Evolutionary conservation across 805 yeast genomes (phyloP).

Genomic region (Nakazawaea molendinolei): DNA sequence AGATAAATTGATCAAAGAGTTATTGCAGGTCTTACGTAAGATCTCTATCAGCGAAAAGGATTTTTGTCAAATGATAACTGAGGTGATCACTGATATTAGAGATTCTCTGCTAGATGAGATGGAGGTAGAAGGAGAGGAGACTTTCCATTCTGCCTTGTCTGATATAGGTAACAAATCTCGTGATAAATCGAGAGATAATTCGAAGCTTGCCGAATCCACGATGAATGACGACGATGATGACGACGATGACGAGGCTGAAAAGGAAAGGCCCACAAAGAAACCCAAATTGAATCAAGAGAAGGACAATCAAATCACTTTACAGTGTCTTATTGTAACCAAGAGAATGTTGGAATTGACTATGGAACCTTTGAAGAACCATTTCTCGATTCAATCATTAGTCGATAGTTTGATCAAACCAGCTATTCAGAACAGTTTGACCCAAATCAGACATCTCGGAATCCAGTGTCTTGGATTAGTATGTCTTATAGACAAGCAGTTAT

Average conservation of each 20-base stretch:
- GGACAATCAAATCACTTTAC: constrained; percentile 42
- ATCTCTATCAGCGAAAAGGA: constrained; percentile 76
- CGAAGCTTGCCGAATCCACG: constrained; percentile 6
- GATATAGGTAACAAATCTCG: constrained; percentile 21
- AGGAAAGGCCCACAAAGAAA: constrained; percentile 25
- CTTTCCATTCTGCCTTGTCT: constrained; percentile 41
- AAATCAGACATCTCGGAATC: constrained; percentile 58
- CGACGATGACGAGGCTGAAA: constrained; percentile 18
- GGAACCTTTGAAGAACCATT: constrained; percentile 57
- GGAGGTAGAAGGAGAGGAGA: constrained; percentile 30
- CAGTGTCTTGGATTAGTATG: constrained; percentile 77
- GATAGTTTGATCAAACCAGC: constrained; percentile 80
- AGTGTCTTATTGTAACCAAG: constrained; percentile 63
- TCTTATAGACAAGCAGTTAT: constrained; percentile 58
- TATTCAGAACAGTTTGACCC: constrained; percentile 49
- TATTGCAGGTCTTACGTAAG: constrained; percentile 60
- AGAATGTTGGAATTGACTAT: constrained; percentile 62
- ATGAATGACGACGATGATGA: constrained; percentile 21
- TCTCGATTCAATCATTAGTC: constrained; percentile 60
- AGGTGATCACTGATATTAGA: constrained; percentile 76
- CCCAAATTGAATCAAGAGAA: constrained; percentile 33
- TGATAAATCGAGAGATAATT: constrained; percentile 1
- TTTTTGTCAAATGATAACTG: constrained; percentile 78
- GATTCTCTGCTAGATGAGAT: constrained; percentile 47
- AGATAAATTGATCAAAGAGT: constrained; percentile 45